Evolutionary conservation across 306 rosid species (phyloP).

Genomic region (Cucurbita pepo): DNA sequence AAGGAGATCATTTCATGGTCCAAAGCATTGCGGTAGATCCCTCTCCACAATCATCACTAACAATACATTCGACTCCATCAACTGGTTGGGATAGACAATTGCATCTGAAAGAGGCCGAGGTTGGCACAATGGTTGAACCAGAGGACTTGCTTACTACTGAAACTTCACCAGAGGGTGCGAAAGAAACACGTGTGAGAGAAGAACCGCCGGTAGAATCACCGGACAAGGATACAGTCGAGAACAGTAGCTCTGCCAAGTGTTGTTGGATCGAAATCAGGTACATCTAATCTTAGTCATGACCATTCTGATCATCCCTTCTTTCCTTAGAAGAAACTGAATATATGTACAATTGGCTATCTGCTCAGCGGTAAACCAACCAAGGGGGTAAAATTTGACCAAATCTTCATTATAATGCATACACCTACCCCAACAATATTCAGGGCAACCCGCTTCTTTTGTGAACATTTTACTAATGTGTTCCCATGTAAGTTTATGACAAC

Average conservation of each 20-base stretch:
- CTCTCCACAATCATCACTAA: neutral
- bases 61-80: neutral
- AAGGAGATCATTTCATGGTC: neutral
- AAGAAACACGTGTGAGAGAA: neutral
- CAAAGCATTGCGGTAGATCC: neutral
- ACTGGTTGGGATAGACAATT: neutral
- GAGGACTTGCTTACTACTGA: neutral
- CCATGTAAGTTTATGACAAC: too few species aligned
- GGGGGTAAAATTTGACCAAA: too few species aligned
- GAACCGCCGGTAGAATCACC: neutral
- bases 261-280: neutral
- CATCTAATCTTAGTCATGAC: neutral
- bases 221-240: neutral
- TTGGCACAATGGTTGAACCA: neutral
- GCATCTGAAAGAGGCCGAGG: neutral
- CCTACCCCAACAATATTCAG: too few species aligned
- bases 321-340: neutral
- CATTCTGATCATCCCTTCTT: neutral
- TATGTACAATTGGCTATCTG: too few species aligned
- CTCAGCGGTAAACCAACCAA: too few species aligned
- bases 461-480: too few species aligned
- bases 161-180: neutral
- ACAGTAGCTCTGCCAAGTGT: neutral
- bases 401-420: too few species aligned
- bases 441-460: too few species aligned